Conservation (phyloP, 805 yeast genomes). For the Ogataea methylovora region DNA sequence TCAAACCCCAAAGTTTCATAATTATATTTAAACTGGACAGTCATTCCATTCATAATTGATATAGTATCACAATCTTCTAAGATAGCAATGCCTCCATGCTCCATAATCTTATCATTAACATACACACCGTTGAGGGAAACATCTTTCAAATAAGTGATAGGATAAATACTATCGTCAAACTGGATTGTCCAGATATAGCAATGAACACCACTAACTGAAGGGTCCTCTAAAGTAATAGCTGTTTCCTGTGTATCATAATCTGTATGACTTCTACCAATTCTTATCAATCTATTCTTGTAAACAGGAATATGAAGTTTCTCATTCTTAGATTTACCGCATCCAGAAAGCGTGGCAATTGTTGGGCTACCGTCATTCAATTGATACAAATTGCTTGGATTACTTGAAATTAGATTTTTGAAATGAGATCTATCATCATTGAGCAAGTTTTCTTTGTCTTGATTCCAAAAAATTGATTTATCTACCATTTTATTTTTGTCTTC, state of each 20-base stretch:
- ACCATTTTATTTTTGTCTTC: too few species aligned
- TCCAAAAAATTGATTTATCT: too few species aligned
- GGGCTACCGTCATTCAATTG: too few species aligned
- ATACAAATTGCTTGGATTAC: too few species aligned
- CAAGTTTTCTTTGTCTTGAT: too few species aligned
- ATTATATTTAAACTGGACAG: constrained; percentile 6
- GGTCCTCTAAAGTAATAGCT: constrained; percentile 20
- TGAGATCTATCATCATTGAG: too few species aligned
- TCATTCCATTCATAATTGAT: constrained; percentile 25
- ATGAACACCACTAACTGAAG: constrained; percentile 38
- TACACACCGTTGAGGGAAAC: constrained; percentile 43
- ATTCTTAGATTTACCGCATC: not conserved
- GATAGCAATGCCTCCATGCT: constrained; percentile 23
- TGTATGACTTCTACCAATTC: constrained; percentile 34
- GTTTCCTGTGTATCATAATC: constrained; percentile 13
- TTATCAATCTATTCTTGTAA: constrained; percentile 25
- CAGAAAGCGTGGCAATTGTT: not conserved
- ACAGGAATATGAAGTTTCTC: constrained; percentile 3
- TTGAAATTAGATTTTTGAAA: too few species aligned
- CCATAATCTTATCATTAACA: constrained; percentile 28
- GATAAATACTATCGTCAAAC: constrained; percentile 40
- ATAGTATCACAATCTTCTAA: constrained; percentile 30
- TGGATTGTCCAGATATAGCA: constrained; percentile 28
- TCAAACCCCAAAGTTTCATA: too few species aligned
- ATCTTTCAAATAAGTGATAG: constrained; percentile 44